A percentile compares a stretch with the other conserved stretches of the same genome.
These are phyloP conservation scores for Pleurotus giganteus DNA, from an alignment of 768 basidiomycete genomes.

Conservation along the genomic window DNA sequence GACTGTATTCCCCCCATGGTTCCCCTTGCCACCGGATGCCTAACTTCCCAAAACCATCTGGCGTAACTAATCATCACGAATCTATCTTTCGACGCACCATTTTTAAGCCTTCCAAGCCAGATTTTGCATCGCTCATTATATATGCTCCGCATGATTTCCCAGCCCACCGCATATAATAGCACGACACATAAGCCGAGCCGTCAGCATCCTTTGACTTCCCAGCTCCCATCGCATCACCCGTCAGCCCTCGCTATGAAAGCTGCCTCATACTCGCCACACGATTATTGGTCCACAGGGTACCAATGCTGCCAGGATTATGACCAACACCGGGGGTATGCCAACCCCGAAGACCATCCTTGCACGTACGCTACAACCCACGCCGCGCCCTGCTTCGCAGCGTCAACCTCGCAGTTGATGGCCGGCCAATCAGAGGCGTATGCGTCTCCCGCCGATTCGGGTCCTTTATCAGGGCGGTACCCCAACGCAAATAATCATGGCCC, in stretches of 20 bases:
- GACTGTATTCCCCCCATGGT: not conserved
- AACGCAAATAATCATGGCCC: not conserved
- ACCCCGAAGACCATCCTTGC: slow-evolving; percentile 1
- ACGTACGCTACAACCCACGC: slow-evolving; percentile 1
- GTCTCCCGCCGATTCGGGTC: not conserved
- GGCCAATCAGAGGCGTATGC: not conserved
- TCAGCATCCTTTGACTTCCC: not conserved
- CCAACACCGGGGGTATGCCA: not conserved
- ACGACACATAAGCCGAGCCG: not conserved
- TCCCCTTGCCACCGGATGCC: slow-evolving; percentile 1
- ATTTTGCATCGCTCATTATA: slow-evolving; percentile 25
- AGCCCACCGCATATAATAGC: slow-evolving; percentile 4
- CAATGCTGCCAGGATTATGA: slow-evolving; percentile 6
- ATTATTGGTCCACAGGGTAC: not conserved
- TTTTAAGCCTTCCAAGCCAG: slow-evolving; percentile 9
- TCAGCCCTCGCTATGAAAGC: not conserved
- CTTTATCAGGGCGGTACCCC: not conserved
- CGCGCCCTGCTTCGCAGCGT: slow-evolving; percentile 7
- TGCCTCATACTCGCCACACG: not conserved
- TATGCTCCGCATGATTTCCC: slow-evolving; percentile 10
- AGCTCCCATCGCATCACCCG: not conserved
- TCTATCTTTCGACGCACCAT: not conserved
- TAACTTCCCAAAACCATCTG: not conserved
- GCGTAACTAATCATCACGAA: slow-evolving; percentile 5
- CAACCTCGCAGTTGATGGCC: not conserved